Evolutionary conservation across 1,284 basidiomycete genomes (phyloP), one percentile per base, ranked within the genome.

Genomic region (Microstroma glucosiphilum): DNA sequence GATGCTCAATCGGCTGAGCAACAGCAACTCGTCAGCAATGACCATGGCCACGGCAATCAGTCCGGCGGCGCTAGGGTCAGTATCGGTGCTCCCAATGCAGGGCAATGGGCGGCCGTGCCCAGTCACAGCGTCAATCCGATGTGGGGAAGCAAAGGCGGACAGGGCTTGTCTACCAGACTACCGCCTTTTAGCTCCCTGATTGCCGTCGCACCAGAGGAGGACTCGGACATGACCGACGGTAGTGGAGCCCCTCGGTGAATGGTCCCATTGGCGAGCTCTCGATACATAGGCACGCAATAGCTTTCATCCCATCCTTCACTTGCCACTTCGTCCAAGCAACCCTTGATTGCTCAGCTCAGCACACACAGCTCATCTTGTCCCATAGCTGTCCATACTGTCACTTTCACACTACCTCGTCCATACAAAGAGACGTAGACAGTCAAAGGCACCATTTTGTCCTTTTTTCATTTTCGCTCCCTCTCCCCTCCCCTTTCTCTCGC

Each of bases 21-120:
- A 2, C 53, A 55, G 19, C 53, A 25, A 15, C 1, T 15, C 6
- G 7, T 17, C 57, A 37, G 19, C 49, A 58, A 59, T 7, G 59
- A 64, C 12, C 61, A 62, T 25, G 56, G 54, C 12, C 61, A 62
- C 19, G 56, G 54, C 60, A 61, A 61, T 26, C 60, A 59, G 8
- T 48, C 59, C 2, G 37, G 58, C 17, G 42, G 60, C 2, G 51
- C 59, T 13, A 49, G 53, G 19, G n/a, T 42, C 17, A 41, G 49
- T 9, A 17, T 21, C 19, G 13, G 42, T 11, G 23, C 57, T 12
- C 57, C 46, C 15, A 37, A 19, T 40, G 19, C 41, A 25, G 15
- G 19, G 19, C 57, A 68, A 23, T 56, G 56, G 17, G 43, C 21
- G 12, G 13, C 8, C 51, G 21, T 4, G 17, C 17, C 21, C 15